Conservation (phyloP, 768 basidiomycete genomes). For the Termitomyces heimii region DNA sequence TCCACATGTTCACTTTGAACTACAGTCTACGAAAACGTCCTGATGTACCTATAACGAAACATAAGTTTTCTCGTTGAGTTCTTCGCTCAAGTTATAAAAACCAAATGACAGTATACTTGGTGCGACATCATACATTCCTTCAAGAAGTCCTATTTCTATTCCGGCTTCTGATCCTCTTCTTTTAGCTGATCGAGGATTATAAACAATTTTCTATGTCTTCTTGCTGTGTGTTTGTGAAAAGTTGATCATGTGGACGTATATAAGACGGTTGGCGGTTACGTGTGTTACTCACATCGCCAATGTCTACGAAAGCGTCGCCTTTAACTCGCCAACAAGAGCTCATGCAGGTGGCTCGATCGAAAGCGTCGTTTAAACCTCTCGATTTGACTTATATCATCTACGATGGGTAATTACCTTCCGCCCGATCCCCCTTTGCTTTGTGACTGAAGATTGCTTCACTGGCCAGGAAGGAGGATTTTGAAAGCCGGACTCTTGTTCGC, state of each 20-base stretch:
- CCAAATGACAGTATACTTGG: no score
- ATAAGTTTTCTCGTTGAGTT: not conserved
- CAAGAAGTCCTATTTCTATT: not conserved
- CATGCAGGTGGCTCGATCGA: slow-evolving; percentile 10
- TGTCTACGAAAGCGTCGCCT: not conserved
- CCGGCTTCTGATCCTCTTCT: not conserved
- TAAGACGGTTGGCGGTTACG: not conserved
- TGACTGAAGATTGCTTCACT: not conserved
- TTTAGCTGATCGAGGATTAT: not conserved
- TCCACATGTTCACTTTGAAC: not conserved
- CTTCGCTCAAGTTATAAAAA: no score
- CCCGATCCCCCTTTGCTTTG: not conserved
- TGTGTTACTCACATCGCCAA: not conserved
- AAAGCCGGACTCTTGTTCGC: slow-evolving; percentile 3
- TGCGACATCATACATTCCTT: not conserved
- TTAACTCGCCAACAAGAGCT: slow-evolving; percentile 9
- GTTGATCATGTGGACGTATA: not conserved
- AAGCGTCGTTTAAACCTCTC: slow-evolving; percentile 9
- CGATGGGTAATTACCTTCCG: slow-evolving; percentile 6
- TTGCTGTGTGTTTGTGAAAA: no score
- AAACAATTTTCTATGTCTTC: not conserved
- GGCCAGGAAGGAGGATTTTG: slow-evolving; percentile 3
- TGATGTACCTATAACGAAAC: not conserved
- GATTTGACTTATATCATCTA: slow-evolving; percentile 14
- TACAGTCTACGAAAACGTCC: no score